A percentile compares a stretch with the other conserved stretches of the same genome.
Evolutionary conservation across 129 eudicot genomes (phyloP).

Genomic region (Artemisia annua): DNA sequence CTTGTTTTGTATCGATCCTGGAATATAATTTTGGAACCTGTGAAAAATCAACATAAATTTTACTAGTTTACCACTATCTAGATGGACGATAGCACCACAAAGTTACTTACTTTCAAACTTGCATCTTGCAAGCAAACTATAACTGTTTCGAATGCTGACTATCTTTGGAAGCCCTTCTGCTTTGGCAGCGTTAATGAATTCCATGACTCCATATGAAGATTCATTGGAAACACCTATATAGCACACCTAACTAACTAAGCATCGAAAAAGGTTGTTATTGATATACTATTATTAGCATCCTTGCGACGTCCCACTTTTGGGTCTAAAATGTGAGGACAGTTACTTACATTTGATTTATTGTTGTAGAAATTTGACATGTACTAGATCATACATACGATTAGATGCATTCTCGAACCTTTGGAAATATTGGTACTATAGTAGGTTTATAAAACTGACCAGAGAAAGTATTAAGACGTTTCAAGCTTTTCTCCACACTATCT

Average conservation of each 20-base stretch:
- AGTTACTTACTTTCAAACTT: slow-evolving; percentile 68
- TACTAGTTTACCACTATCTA: not conserved
- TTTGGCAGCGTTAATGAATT: slow-evolving; percentile 75
- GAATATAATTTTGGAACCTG: no score
- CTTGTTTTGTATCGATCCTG: no score
- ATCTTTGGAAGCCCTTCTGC: slow-evolving; percentile 51
- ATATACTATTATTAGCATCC: not conserved
- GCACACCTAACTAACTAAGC: slow-evolving; percentile 76
- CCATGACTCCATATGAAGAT: slow-evolving; percentile 97
- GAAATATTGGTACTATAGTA: not conserved
- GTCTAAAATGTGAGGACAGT: no score
- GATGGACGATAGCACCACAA: not conserved
- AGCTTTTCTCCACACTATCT: slow-evolving; percentile 97
- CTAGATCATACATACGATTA: not conserved
- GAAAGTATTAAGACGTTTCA: slow-evolving; percentile 83
- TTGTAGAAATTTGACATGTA: not conserved
- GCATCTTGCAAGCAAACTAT: slow-evolving; percentile 76
- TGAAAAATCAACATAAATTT: no score
- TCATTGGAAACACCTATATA: slow-evolving; percentile 97
- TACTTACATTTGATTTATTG: no score
- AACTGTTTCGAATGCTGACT: slow-evolving; percentile 91
- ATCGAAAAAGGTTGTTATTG: not conserved
- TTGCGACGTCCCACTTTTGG: no score
- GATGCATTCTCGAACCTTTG: not conserved
- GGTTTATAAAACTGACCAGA: slow-evolving; percentile 53